phyloP scores from a whole-genome alignment of 2,329 filamentous ascomycete species.

The Cercospora sojina region DNA sequence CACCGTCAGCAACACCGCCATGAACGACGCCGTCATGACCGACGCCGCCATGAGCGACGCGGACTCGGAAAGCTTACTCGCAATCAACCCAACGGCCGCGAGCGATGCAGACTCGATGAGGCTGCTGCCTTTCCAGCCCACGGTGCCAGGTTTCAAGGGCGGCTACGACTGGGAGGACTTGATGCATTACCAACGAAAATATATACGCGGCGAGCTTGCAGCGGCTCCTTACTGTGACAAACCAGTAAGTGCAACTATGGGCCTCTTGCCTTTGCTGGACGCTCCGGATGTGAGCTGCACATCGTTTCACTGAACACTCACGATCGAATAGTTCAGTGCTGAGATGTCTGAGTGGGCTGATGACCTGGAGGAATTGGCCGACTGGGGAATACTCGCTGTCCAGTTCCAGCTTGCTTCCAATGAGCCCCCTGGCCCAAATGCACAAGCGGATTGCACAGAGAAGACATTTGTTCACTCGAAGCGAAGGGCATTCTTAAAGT shows the following conservation, averaged over 20 bases:
- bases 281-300: not conserved
- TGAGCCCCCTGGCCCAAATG: not conserved
- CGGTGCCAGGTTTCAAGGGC: not conserved
- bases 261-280: not conserved
- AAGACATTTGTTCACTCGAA: not conserved
- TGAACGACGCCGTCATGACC: not conserved
- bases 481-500: not conserved
- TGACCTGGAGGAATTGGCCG: not conserved
- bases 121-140: not conserved
- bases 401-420: conserved; percentile 1
- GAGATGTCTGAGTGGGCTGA: not conserved
- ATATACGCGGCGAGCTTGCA: not conserved
- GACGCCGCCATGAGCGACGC: not conserved
- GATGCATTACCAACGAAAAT: not conserved
- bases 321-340: not conserved
- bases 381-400: not conserved
- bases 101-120: not conserved
- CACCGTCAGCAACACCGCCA: not conserved
- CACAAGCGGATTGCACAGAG: not conserved
- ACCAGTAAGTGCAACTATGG: not conserved
- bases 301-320: not conserved
- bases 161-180: not conserved
- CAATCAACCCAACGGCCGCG: not conserved
- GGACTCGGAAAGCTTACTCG: not conserved
- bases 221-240: not conserved